Evolutionary conservation across 352 stramenopile genomes (phyloP).

Genomic region (Globisporangium nagaii): DNA sequence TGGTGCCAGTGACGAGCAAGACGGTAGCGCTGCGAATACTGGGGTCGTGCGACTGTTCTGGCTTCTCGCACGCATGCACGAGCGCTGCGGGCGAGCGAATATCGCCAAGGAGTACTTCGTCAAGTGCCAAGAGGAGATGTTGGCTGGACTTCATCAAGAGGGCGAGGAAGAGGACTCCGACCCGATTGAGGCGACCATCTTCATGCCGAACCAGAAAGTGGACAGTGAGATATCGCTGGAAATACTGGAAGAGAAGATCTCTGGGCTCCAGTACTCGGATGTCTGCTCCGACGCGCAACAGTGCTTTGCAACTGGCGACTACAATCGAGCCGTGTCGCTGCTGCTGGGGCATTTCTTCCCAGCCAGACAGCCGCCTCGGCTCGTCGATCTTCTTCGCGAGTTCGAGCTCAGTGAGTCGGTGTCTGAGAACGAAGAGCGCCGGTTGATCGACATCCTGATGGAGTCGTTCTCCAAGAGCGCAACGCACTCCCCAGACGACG

Average conservation of each 20-base stretch:
- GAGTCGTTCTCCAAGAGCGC: conserved; percentile 31
- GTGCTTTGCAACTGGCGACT: conserved; percentile 24
- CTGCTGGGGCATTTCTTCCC: conserved; percentile 56
- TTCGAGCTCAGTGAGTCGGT: conserved; percentile 30
- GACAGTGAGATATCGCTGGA: conserved; percentile 27
- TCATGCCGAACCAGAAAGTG: conserved; percentile 41
- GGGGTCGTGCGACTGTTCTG: conserved; percentile 42
- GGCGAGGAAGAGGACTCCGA: background rate
- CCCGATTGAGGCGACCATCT: conserved; percentile 5
- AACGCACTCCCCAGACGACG: conserved; percentile 24
- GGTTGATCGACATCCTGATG: conserved; percentile 32
- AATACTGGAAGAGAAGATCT: conserved; percentile 45
- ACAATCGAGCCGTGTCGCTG: conserved; percentile 34
- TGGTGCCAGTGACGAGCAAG: conserved; percentile 17
- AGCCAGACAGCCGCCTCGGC: conserved; percentile 28
- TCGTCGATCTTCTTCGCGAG: conserved; percentile 52
- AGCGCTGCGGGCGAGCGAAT: conserved; percentile 31
- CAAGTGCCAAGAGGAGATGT: conserved; percentile 40
- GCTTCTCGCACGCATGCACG: conserved; percentile 45
- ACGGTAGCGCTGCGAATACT: background rate
- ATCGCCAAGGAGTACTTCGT: conserved; percentile 48
- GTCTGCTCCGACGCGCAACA: conserved; percentile 45
- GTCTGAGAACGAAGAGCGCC: background rate
- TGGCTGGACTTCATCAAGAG: background rate
- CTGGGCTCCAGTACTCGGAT: conserved; percentile 44